phyloP scores from a whole-genome alignment of 176 grass and related monocot genomes.

The Carex pumila region DNA sequence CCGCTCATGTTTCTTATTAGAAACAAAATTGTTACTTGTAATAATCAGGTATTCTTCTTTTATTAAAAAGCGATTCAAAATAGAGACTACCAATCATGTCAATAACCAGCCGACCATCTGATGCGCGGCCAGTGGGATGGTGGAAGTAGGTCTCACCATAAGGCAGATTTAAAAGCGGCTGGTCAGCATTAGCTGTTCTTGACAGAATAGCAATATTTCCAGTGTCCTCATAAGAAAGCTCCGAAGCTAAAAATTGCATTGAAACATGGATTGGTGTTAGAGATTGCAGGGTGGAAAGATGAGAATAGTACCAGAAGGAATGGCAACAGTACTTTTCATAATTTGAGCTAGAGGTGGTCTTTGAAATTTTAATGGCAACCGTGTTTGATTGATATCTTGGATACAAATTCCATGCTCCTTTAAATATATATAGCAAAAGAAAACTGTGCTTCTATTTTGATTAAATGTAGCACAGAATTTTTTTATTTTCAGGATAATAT shows the following conservation, averaged over 20 bases:
- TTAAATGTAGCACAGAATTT: neutral
- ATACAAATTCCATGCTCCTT: neutral
- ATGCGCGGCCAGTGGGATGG: slow-evolving; percentile 26
- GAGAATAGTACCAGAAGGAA: neutral
- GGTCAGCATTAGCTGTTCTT: neutral
- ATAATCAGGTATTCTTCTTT: neutral
- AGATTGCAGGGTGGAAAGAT: neutral
- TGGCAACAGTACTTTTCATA: neutral
- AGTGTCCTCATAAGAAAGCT: slow-evolving; percentile 35
- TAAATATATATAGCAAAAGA: neutral
- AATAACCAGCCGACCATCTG: slow-evolving; percentile 34
- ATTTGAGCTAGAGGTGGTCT: neutral
- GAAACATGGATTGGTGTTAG: neutral
- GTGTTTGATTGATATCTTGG: neutral
- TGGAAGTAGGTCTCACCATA: slow-evolving; percentile 45
- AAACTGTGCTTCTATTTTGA: neutral
- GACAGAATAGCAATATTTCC: slow-evolving; percentile 22
- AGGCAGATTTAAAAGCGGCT: neutral
- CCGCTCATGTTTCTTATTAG: neutral
- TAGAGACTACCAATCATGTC: slow-evolving; percentile 33
- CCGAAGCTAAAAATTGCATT: slow-evolving; percentile 43
- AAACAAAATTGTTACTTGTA: neutral
- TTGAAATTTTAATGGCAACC: neutral
- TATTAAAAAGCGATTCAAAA: neutral
- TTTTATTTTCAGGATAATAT: too few relatives aligned